Conservation (phyloP, 1,139 yeast genomes). For the Debaryomyces sp. region DNA sequence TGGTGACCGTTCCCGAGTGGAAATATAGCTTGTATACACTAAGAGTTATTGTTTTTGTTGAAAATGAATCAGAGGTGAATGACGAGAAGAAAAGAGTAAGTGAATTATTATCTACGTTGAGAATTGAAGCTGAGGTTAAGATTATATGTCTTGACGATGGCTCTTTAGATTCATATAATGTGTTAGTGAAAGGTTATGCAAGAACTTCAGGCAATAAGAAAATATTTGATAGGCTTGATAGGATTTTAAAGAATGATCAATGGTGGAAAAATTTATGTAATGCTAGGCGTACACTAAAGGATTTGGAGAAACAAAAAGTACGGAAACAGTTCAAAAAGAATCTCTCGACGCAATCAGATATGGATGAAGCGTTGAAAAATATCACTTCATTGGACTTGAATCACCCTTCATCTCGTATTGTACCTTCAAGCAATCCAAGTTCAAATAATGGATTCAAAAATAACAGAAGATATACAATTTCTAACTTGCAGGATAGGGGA, state of each 20-base stretch:
- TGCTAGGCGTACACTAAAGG: constrained; percentile 51
- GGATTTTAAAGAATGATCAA: constrained; percentile 38
- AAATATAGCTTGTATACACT: constrained; percentile 63
- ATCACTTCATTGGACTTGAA: constrained; percentile 32
- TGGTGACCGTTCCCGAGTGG: constrained; percentile 94
- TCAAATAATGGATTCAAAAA: constrained; percentile 23
- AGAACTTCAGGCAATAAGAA: constrained; percentile 29
- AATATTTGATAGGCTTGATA: constrained; percentile 36
- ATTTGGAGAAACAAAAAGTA: constrained; percentile 32
- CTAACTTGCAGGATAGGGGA: constrained; percentile 71
- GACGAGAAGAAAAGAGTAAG: constrained; percentile 68
- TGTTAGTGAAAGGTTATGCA: constrained; percentile 67
- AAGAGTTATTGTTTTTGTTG: constrained; percentile 89
- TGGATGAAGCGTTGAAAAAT: constrained; percentile 8
- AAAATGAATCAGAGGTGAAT: constrained; percentile 63
- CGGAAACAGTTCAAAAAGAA: constrained; percentile 8
- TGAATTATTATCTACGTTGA: constrained; percentile 66
- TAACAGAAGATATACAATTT: constrained; percentile 50
- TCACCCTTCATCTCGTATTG: constrained; percentile 16
- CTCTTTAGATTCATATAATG: constrained; percentile 66
- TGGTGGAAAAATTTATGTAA: constrained; percentile 71
- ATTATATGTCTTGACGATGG: constrained; percentile 70
- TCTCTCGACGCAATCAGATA: neutral
- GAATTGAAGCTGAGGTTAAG: constrained; percentile 79
- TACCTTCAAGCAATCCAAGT: constrained; percentile 1